Base-by-base conservation (phyloP, 1,284 basidiomycete genomes). In the Termitomyces sp. region DNA sequence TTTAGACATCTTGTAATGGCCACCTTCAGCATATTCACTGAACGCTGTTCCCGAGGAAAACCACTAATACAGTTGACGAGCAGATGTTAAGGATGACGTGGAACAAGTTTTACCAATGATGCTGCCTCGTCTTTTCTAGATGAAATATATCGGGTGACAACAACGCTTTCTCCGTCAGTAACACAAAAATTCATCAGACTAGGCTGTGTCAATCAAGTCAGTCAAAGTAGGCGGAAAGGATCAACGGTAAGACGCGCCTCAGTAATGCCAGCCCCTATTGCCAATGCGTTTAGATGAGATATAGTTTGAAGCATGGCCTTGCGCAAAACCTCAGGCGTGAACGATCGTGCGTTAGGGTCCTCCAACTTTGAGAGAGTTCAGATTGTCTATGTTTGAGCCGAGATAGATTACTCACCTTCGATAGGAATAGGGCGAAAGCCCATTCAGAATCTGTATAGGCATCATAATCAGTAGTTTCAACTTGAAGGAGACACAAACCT, bases 121-220 rank as follows among this genome's bases (percentile, higher is more conserved):
- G 96, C 94, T 1, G 95, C 96, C 69, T 98, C 94, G 57, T 96
- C 92, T 5, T 85, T 86, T 47, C 86, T 83, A 2, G 91, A 94
- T 0, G 92, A 94, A 44, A 99, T 92, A 70, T 99, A 99, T 42
- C 96, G 83, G 1, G 94, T 97, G 7, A 91, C 95, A 13, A 99
- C 84, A 13, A 99, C 92, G 45, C 88, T 92, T 64, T 92, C 82
- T 1, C 96, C 96, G 66, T 98, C 96, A 1, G 94, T 94, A 26
- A 98, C 88, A 64, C 93, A 95, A 67, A 97, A 99, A 68, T 98
- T 99, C 87, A 96, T 84, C 56, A 98, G 72, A 62, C 89, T 92
- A 12, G 95, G 95, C 81, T 94, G 66, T 12, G 26, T 9, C 15
- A 15, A 4, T 5, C 6, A 42, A 3, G 62, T 63, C 59, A 34